These are phyloP conservation scores for Cyclotella choctawhatcheeana DNA, from an alignment of 108 stramenopile genomes.

Conservation along the genomic window DNA sequence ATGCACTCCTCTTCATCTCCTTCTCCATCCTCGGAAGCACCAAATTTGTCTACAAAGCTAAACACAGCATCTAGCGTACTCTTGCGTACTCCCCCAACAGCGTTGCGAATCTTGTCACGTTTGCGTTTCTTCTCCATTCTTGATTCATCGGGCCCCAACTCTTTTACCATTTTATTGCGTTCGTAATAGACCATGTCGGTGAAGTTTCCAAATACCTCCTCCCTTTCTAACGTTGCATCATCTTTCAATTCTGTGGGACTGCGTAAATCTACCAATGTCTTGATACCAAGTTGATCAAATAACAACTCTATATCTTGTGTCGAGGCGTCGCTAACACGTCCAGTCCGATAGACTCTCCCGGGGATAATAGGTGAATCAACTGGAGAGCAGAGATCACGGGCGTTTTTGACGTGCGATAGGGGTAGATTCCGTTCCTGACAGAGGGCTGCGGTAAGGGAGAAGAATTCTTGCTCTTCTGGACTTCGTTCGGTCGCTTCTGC, in stretches of 20 bases:
- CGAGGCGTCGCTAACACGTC: constrained; percentile 86
- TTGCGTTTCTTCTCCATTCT: constrained; percentile 58
- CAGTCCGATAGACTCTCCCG: constrained; percentile 79
- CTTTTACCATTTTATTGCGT: constrained; percentile 56
- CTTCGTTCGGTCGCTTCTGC: constrained; percentile 5
- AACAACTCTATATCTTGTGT: constrained; percentile 71
- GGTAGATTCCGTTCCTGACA: constrained; percentile 79
- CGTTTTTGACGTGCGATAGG: constrained; percentile 87
- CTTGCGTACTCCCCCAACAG: constrained; percentile 29
- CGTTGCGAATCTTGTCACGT: constrained; percentile 29
- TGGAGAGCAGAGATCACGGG: constrained; percentile 84
- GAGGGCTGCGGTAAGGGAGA: constrained; percentile 53
- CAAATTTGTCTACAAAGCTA: constrained; percentile 54
- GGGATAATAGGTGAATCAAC: constrained; percentile 71
- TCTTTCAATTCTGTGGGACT: constrained; percentile 88
- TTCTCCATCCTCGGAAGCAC: constrained; percentile 37
- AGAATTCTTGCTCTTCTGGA: constrained; percentile 54
- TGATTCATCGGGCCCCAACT: constrained; percentile 62
- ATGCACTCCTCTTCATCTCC: constrained; percentile 69
- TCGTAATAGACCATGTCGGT: constrained; percentile 80
- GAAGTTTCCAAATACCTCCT: constrained; percentile 74
- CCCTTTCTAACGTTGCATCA: constrained; percentile 71
- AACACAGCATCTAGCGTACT: constrained; percentile 48
- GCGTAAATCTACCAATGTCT: constrained; percentile 86
- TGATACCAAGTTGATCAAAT: constrained; percentile 66